Base-by-base conservation (phyloP, 768 basidiomycete genomes). In the Hypholoma fasciculare region DNA sequence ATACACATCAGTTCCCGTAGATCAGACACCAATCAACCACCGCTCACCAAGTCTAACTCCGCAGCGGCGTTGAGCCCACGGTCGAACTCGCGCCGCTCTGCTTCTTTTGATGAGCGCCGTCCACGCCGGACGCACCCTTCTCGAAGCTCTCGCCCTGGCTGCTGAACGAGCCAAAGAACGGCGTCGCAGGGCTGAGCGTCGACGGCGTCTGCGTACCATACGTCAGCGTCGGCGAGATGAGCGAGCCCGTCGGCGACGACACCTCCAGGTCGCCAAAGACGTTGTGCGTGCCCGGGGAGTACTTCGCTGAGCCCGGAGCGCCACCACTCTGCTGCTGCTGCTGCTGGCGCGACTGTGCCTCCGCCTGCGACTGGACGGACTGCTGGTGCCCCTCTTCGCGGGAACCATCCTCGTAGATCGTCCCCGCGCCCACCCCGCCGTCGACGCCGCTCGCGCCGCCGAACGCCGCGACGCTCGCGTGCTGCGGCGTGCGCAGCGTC, bases 171-270 rank as follows among this genome's bases (percentile, higher is more conserved):
- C 82, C 82, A 71, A 88, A 85, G 73, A 88, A 89, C 11, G 87
- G 87, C 11, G 87, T 89, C 11, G 86, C 81, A 16, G 88, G 88
- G 66, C 88, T 89, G 54, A 88, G 76, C 27, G 85, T 87, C 39
- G 85, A 83, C 14, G 86, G 82, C 26, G 87, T 78, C 56, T 78
- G 85, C 42, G 77, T 84, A n/a, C 85, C 84, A 64, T 85, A 89
- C 14, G 85, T 89, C 58, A 89, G 76, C 7, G 87, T 81, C 9
- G 88, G 88, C 4, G 88, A 89, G 23, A 87, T 78, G 53, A 86
- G 73, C 40, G 81, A 75, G 1, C 87, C 83, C 12, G 85, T 84
- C 39, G 71, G 61, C 56, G 70, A 57, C 58, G 67, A 56, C n/a
- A 65, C 65, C n/a, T 70, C 68, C 50, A 56, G 20, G n/a, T 65